A percentile compares a stretch with the other conserved stretches of the same genome.
phyloP scores from a whole-genome alignment of 495 filamentous ascomycete species.

The Aspergillus cristatus region DNA sequence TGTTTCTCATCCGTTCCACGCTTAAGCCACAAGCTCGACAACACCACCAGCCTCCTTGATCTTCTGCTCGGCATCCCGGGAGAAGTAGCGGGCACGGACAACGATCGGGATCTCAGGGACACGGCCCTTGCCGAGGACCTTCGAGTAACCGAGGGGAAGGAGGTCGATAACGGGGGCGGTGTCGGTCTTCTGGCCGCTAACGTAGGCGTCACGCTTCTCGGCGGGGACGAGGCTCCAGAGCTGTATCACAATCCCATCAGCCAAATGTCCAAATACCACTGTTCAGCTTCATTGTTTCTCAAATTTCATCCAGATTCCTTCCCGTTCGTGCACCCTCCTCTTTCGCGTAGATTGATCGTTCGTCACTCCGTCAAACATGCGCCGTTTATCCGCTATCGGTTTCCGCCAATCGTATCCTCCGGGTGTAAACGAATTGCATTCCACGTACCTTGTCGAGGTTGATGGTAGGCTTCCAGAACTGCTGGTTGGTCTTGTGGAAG shows the following conservation, averaged over 20 bases:
- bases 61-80: conserved; percentile 83
- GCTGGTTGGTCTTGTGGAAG: conserved; percentile 81
- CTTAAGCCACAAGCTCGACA: conserved; percentile 84
- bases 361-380: no score
- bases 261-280: neutral
- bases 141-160: conserved; percentile 82
- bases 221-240: conserved; percentile 75
- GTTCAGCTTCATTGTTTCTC: neutral
- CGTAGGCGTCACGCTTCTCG: conserved; percentile 77
- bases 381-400: neutral
- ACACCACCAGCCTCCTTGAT: conserved; percentile 90
- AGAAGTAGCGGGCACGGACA: conserved; percentile 81
- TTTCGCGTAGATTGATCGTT: neutral
- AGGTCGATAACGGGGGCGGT: conserved; percentile 89
- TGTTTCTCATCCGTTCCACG: conserved; percentile 24
- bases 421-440: conserved; percentile 1
- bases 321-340: conserved; percentile 1
- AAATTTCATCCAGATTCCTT: conserved; percentile 2
- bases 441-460: conserved; percentile 78
- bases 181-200: conserved; percentile 62
- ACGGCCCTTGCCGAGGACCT: conserved; percentile 88
- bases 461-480: conserved; percentile 88
- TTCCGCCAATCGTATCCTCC: neutral
- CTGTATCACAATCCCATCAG: conserved; percentile 33
- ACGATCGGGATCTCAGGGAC: conserved; percentile 78